Evolutionary conservation across 2,329 filamentous ascomycete species (phyloP), one percentile per base, ranked within the genome.

Genomic region (Pseudogymnoascus sp.): DNA sequence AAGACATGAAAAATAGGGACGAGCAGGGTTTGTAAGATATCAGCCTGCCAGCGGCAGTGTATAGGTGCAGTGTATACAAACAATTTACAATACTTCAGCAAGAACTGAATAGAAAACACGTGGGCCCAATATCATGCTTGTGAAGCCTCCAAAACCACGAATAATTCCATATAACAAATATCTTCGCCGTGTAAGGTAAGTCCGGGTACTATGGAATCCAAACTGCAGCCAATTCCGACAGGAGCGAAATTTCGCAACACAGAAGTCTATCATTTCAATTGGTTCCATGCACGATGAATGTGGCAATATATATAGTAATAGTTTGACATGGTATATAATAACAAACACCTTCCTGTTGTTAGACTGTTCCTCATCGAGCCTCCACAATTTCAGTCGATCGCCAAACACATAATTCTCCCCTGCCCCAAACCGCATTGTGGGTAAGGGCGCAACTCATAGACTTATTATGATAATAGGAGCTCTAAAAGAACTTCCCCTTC

Each of bases 401-500:
- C 14, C 44, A 29, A 16, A 10, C 44, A 29, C 7, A 16, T 29
- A 29, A 53, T 16, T 5, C 7, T 6, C 26, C 26, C 26, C 26
- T 6, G 6, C 26, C 26, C 7, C 26, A 6, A 29, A 29, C 26
- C 10, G 16, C 50, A 19, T 19, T 31, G 31, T 33, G 50, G 19
- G n/a, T n/a, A 33, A n/a, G 14, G 14, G 24, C 8, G 44, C n/a
- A 56, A 21, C 50, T 56, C 50, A 33, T 33, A 4, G 21, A 19
- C n/a, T 19, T 16, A 33, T 56, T 33, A 19, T 33, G n/a, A 33
- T 56, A 10, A 19, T 19, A 38, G 59, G 13, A 16, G 37, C 37
- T 42, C 70, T 63, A 73, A 61, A 73, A 73, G 66, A 73, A 73
- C 63, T 71, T 72, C 6, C 71, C 70, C 61, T 70, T 72, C 44